Evolutionary conservation across 441 rosid species (phyloP), one percentile per base, ranked within the genome.

Genomic region (Sinapis alba): DNA sequence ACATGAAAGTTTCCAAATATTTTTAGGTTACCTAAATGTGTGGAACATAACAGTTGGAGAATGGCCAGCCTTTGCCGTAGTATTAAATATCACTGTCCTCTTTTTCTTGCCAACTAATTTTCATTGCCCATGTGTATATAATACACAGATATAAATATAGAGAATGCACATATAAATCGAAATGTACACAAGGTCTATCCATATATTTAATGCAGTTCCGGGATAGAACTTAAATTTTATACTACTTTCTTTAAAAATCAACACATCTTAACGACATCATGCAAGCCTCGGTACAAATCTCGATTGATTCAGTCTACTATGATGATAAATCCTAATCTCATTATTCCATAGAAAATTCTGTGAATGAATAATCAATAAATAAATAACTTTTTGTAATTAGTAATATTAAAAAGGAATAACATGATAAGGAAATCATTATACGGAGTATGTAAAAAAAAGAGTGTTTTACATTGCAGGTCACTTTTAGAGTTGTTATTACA

Each of bases 1-100:
- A 68, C 47, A 75, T 38, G 69, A 61, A 26, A 51, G 30, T 21
- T 68, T 60, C 72, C 56, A 51, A 68, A 75, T 32, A 38, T 2
- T 61, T 61, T 27, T 75, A 68, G 74, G 64, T 75, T 23, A 75
- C 74, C 79, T 61, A 75, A 34, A 60, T n/a, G 68, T 61, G 73
- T 74, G 62, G 68, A 32, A 74, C 56, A 50, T 16, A 24, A 60
- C 61, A 68, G 74, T 61, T 68, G 16, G 69, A 24, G 18, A 68
- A 51, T 68, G 21, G 24, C 23, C 36, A 65, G 51, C 60, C 26
- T 62, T 60, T 61, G 69, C 64, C 20, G 69, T 47, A 53, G 64
- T 6, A 75, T 68, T 68, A 68, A 75, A 53, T 51, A n/a, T 10
- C 23, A 16, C 8, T 36, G 69, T n/a, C 73, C 2, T 47, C 5